phyloP scores from a whole-genome alignment of 306 rosid genomes.

The Rosa chinensis region DNA sequence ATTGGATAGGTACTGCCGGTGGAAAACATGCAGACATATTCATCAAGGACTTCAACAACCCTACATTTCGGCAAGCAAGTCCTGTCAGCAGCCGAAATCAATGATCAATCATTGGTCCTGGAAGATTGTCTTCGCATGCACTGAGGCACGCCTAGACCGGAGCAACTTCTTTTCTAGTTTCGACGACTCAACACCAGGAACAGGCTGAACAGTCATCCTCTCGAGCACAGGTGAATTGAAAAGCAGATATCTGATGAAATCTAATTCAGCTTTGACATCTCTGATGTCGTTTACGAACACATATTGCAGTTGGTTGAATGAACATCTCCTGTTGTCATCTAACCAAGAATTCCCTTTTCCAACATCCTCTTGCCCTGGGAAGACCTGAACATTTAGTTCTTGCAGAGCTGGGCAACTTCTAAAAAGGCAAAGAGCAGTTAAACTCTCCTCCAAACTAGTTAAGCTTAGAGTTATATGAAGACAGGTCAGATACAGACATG shows the following conservation, averaged over 20 bases:
- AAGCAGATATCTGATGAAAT: constrained; percentile 50
- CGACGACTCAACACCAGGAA: constrained; percentile 9
- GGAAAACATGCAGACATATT: neutral
- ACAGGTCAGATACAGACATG: neutral
- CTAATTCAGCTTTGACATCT: constrained; percentile 45
- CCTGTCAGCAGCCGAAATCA: neutral
- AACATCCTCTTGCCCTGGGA: neutral
- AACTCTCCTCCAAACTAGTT: neutral
- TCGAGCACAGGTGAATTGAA: constrained; percentile 43
- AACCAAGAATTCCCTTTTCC: constrained; percentile 25
- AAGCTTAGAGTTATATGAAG: neutral
- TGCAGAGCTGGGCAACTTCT: neutral
- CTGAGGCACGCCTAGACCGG: constrained; percentile 46
- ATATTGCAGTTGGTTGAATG: constrained; percentile 32
- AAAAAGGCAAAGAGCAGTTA: neutral
- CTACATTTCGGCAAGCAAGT: neutral
- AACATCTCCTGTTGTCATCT: constrained; percentile 26
- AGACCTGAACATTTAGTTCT: neutral
- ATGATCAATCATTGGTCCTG: constrained; percentile 17
- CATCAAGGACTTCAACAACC: neutral
- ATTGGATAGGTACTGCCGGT: too few relatives aligned
- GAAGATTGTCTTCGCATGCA: neutral
- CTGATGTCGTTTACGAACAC: constrained; percentile 43
- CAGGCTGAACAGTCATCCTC: constrained; percentile 49
- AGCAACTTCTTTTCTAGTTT: constrained; percentile 43